phyloP scores from a whole-genome alignment of 148 eudicot species.

The Arctostaphylos glauca region DNA sequence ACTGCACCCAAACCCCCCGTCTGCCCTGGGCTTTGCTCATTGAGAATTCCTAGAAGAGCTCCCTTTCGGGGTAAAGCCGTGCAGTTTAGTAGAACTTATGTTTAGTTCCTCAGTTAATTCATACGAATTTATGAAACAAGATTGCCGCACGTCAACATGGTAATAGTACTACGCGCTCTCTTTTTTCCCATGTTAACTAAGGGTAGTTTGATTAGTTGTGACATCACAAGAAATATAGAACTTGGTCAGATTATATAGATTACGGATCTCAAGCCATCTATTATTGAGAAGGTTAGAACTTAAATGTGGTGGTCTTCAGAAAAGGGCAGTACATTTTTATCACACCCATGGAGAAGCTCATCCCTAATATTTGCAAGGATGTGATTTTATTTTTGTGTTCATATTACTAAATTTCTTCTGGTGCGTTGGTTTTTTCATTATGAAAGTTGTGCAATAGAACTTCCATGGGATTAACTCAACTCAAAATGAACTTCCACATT shows the following conservation, averaged over 20 bases:
- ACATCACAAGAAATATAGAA: background rate
- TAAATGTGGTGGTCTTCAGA: background rate
- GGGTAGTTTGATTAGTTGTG: background rate
- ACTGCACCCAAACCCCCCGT: too few relatives aligned
- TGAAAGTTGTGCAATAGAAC: background rate
- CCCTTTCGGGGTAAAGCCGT: too few relatives aligned
- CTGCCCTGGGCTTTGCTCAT: too few relatives aligned
- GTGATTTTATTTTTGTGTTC: background rate
- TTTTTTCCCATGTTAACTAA: background rate
- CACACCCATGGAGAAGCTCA: background rate
- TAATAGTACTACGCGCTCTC: background rate
- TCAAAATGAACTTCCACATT: background rate
- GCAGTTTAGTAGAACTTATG: background rate
- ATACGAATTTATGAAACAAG: background rate
- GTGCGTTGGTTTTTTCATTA: background rate
- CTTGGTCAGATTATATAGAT: background rate
- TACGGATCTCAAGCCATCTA: background rate
- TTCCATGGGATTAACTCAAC: background rate
- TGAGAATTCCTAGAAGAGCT: too few relatives aligned
- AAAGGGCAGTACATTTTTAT: background rate
- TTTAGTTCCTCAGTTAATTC: background rate
- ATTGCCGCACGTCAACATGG: background rate
- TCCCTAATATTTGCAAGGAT: background rate
- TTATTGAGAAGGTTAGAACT: background rate
- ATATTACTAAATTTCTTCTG: background rate